Evolutionary conservation across 2,329 filamentous ascomycete genomes (phyloP).

Genomic region (Colletotrichum theobromicola): DNA sequence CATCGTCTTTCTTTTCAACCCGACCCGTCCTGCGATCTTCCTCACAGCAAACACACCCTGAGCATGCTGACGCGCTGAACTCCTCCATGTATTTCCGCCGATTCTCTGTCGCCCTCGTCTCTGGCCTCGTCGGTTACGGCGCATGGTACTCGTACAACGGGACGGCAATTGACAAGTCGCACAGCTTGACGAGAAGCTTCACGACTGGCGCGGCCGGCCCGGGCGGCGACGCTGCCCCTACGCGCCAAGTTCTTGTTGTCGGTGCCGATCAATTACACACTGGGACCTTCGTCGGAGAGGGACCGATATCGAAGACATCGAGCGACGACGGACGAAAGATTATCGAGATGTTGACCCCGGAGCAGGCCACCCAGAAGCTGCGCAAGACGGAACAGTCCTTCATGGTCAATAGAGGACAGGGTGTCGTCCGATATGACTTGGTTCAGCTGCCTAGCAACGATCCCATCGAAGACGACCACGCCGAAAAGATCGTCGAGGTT

Average conservation of each 20-base stretch:
- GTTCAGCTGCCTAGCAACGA: conserved; percentile 96
- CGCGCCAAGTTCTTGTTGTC: conserved; percentile 80
- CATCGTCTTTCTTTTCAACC: conserved; percentile 22
- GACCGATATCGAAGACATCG: conserved; percentile 85
- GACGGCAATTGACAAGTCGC: conserved; percentile 34
- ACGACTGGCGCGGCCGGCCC: conserved; percentile 37
- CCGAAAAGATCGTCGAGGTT: conserved; percentile 96
- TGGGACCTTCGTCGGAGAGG: conserved; percentile 82
- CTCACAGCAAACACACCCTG: conserved; percentile 27
- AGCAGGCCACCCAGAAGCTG: conserved; percentile 90
- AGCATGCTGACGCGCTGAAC: conserved; percentile 54
- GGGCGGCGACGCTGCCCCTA: conserved; percentile 48
- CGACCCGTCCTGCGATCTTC: conserved; percentile 23
- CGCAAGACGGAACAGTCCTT: conserved; percentile 92
- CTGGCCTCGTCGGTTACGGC: conserved; percentile 75
- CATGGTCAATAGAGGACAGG: conserved; percentile 84
- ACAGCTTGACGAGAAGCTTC: conserved; percentile 45
- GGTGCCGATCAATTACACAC: conserved; percentile 91
- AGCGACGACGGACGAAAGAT: conserved; percentile 85
- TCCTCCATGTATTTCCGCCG: conserved; percentile 80
- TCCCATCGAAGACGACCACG: conserved; percentile 97
- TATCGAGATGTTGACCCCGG: conserved; percentile 94
- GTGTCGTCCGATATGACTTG: conserved; percentile 92
- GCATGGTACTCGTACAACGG: conserved; percentile 76
- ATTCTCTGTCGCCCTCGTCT: conserved; percentile 69